These are phyloP conservation scores for Yarrowia deformans DNA, from an alignment of 805 yeast species.

Conservation along the genomic window DNA sequence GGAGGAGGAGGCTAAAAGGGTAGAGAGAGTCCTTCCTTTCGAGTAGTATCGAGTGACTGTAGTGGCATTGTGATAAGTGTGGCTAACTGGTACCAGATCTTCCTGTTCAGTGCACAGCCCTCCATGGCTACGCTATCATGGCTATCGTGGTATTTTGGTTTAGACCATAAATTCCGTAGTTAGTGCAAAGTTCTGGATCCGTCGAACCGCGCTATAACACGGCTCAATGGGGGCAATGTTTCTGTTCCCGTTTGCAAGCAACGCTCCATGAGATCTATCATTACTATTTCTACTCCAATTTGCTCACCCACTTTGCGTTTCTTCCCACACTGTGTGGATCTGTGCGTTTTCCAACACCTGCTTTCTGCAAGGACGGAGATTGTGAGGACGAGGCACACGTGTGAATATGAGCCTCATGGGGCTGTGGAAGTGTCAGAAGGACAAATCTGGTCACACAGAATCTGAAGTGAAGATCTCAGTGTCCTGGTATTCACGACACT, in stretches of 20 bases:
- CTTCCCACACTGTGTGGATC: background rate
- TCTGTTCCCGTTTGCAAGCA: too few species aligned
- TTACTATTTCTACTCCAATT: background rate
- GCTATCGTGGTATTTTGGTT: background rate
- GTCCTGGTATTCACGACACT: too few species aligned
- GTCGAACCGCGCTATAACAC: background rate
- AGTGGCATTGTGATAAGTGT: too few species aligned
- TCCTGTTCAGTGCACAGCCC: too few species aligned
- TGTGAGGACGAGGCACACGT: background rate
- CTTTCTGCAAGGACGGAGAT: conserved; percentile 11
- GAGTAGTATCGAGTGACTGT: too few species aligned
- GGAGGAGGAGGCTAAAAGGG: too few species aligned
- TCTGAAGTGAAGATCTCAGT: too few species aligned
- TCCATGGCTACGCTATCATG: too few species aligned
- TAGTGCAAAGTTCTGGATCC: background rate
- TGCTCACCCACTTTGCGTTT: background rate
- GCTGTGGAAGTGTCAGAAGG: too few species aligned
- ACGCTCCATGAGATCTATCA: background rate
- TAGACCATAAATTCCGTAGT: background rate
- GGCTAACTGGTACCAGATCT: too few species aligned
- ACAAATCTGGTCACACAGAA: too few species aligned
- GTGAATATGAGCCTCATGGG: background rate
- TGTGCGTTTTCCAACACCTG: background rate
- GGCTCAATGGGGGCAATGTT: background rate
- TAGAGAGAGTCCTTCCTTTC: too few species aligned